Base-by-base conservation (phyloP, 2,329 filamentous ascomycete species). In the Esteya vermicola region DNA sequence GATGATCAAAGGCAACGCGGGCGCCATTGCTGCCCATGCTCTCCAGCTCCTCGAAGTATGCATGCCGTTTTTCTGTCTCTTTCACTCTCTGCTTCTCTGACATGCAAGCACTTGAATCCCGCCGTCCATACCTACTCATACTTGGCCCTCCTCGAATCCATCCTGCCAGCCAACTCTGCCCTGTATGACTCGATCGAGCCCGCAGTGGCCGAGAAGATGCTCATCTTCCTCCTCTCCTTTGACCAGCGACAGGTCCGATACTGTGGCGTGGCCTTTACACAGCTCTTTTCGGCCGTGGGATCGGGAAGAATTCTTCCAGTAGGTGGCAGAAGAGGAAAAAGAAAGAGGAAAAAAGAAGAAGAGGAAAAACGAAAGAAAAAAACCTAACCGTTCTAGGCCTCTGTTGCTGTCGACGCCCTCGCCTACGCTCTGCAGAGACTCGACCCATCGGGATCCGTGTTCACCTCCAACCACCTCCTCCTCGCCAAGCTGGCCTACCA, bases 341-440 rank as follows among this genome's bases (percentile, higher is more conserved):
- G 12, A 18, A 18, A 16, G 25, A n/a, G n/a, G n/a, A n/a, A n/a
- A n/a, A n/a, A n/a, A n/a, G n/a, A n/a, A n/a, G n/a, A n/a, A n/a
- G n/a, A n/a, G n/a, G 19, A 21, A 20, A 33, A 10, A 14, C 13
- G 23, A 34, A 13, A 8, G 8, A 19, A 13, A 19, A 9, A 9
- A 19, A 20, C 27, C 37, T 39, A 19, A 39, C 31, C 12, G 14
- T n/a, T 14, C 10, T 31, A 74, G 71, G 57, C 68, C 14, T 54
- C 57, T 1, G 54, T 70, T 37, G 61, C 68, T 0, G 59, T 69
- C 12, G 58, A 67, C 22, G 50, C 62, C 9, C 54, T 72, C 8
- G 55, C 66, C 7, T 55, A 54, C 2, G 78, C 76, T 4, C 67
- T 88, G 46, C 58, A 77, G 12, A 70, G 70, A 40, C 61, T 88